Base-by-base conservation (phyloP, 2,329 filamentous ascomycete genomes). In the Dothistroma septosporum region DNA sequence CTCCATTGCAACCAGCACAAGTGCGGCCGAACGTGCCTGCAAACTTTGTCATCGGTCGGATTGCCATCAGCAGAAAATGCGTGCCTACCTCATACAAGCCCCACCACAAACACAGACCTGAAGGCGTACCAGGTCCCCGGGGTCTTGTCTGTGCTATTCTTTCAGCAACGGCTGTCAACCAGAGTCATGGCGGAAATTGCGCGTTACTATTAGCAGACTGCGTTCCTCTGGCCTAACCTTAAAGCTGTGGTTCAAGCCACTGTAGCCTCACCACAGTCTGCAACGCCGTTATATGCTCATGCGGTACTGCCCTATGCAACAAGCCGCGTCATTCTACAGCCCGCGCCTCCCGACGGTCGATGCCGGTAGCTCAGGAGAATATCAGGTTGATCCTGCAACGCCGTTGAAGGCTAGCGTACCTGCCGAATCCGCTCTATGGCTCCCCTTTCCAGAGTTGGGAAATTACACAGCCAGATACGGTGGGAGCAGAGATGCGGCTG, bases 201-300 rank as follows among this genome's bases (percentile, higher is more conserved):
- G 28, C 22, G 54, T 57, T 57, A 19, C 54, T 57, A 57, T 57
- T 44, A 44, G 41, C 41, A 44, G 14, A 44, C 9, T n/a, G 41
- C 49, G 24, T 33, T 32, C 14, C 11, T 32, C 48, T 33, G 21
- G 8, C 16, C 49, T 33, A 53, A 33, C 49, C 49, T 53, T 53
- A 53, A 33, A 53, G 21, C 9, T 44, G 4, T 21, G 19, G 31
- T 33, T 22, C 12, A 54, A 41, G 52, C 37, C 52, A 54, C 41
- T 9, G 2, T 54, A 54, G 52, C 32, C 22, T 12, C 24, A 41
- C 41, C 35, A 22, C 33, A 35, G 60, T 33, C 47, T 28, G 47
- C 47, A 50, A 31, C 2, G 28, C 19, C 47, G 47, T 50, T 50
- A 10, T n/a, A 10, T 1, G 11, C 47, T 50, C 21, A 21, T 50